phyloP scores from a whole-genome alignment of 2,329 filamentous ascomycete species.

The Fonsecaea monophora region DNA sequence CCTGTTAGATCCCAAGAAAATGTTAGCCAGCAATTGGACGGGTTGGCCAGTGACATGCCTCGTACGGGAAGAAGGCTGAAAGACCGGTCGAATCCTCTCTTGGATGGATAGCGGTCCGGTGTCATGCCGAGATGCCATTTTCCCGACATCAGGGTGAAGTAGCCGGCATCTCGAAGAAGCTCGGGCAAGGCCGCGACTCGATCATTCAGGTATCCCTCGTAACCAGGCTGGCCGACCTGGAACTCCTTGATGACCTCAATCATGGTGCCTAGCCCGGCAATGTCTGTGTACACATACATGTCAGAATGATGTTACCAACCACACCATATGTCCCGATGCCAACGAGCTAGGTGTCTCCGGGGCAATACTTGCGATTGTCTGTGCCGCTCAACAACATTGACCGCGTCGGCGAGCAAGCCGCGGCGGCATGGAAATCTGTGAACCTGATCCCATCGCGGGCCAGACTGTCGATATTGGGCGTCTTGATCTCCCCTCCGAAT shows the following conservation, averaged over 20 bases:
- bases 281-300: conserved; percentile 35
- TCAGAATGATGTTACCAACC: neutral
- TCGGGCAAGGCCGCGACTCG: conserved; percentile 47
- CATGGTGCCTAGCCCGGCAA: conserved; percentile 46
- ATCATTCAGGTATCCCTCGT: conserved; percentile 40
- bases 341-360: no score
- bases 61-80: conserved; percentile 40
- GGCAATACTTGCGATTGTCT: conserved; percentile 31
- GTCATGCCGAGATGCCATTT: conserved; percentile 49
- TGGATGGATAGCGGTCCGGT: conserved; percentile 40
- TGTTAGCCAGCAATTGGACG: neutral
- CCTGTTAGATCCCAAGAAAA: conserved; percentile 3
- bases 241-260: conserved; percentile 41
- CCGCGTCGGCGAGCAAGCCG: conserved; percentile 46
- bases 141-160: conserved; percentile 47
- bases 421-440: conserved; percentile 44
- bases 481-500: conserved; percentile 46
- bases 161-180: conserved; percentile 46
- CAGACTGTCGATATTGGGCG: conserved; percentile 40
- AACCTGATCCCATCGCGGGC: conserved; percentile 40
- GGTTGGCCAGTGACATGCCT: neutral
- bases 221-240: conserved; percentile 42
- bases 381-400: conserved; percentile 48
- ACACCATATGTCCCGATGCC: no score
- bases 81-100: conserved; percentile 44